A percentile compares a stretch with the other conserved stretches of the same genome.
phyloP scores from a whole-genome alignment of 345 rosid species.

The Orychophragmus violaceus region DNA sequence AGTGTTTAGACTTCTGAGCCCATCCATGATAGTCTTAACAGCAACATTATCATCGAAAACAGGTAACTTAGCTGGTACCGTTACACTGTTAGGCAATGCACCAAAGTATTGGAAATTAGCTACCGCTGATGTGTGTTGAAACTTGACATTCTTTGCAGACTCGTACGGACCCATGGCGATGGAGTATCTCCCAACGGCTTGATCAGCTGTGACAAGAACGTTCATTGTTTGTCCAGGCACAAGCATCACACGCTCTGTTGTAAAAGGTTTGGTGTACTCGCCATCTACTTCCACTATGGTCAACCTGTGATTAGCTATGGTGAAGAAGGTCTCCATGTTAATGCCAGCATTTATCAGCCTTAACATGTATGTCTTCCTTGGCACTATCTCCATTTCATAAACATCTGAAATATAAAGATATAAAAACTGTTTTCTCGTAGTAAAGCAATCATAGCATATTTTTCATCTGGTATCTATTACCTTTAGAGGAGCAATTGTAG shows the following conservation, averaged over 20 bases:
- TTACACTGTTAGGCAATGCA: slow-evolving; percentile 39
- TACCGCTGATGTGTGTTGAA: slow-evolving; percentile 58
- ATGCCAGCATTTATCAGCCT: slow-evolving; percentile 73
- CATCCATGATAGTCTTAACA: slow-evolving; percentile 71
- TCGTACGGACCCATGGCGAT: slow-evolving; percentile 80
- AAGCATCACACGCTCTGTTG: slow-evolving; percentile 65
- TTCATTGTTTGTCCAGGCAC: slow-evolving; percentile 90
- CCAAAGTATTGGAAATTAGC: slow-evolving; percentile 63
- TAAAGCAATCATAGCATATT: not conserved
- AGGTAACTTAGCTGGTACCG: slow-evolving; percentile 66
- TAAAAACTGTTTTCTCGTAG: not conserved
- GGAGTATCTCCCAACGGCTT: slow-evolving; percentile 59
- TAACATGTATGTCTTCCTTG: slow-evolving; percentile 65
- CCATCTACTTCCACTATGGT: slow-evolving; percentile 81
- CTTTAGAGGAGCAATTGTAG: slow-evolving; percentile 66
- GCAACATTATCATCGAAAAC: slow-evolving; percentile 57
- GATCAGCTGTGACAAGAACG: slow-evolving; percentile 76
- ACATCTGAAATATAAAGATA: slow-evolving; percentile 44
- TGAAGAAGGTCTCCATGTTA: slow-evolving; percentile 77
- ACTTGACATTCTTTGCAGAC: slow-evolving; percentile 51
- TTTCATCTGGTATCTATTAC: slow-evolving; percentile 26
- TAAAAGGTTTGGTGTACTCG: slow-evolving; percentile 70
- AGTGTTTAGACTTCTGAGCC: slow-evolving; percentile 50
- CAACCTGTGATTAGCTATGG: slow-evolving; percentile 70
- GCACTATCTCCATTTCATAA: slow-evolving; percentile 52